phyloP scores from a whole-genome alignment of 2,329 filamentous ascomycete species.

The Penicillium thymicola region DNA sequence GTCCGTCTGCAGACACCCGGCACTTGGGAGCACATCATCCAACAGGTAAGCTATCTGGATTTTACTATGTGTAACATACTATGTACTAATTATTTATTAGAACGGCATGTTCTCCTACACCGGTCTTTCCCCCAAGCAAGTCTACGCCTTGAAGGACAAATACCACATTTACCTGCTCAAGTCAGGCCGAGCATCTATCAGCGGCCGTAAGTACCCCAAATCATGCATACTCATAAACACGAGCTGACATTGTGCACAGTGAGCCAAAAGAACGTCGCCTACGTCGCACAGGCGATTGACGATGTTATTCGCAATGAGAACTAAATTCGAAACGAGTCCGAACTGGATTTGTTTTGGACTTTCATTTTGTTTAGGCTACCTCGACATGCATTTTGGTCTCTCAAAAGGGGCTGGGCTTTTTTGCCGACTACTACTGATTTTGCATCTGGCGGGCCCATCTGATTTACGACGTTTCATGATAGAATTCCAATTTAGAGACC shows the following conservation, averaged over 20 bases:
- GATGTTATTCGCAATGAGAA: slow-evolving; percentile 37
- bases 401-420: neutral
- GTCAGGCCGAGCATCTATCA: slow-evolving; percentile 41
- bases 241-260: slow-evolving; percentile 25
- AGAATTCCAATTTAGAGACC: slow-evolving; percentile 13
- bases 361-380: slow-evolving; percentile 2
- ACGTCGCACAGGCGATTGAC: slow-evolving; percentile 40
- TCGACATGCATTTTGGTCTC: neutral
- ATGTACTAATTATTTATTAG: slow-evolving; percentile 17
- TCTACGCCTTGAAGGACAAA: slow-evolving; percentile 41
- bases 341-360: neutral
- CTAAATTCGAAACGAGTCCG: slow-evolving; percentile 10
- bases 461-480: slow-evolving; percentile 24
- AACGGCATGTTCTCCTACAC: slow-evolving; percentile 89
- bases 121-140: slow-evolving; percentile 47
- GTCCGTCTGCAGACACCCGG: slow-evolving; percentile 82
- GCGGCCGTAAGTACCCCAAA: slow-evolving; percentile 32
- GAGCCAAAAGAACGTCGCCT: slow-evolving; percentile 40
- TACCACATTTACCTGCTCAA: slow-evolving; percentile 45
- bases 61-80: neutral
- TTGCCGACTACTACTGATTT: neutral
- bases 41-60: slow-evolving; percentile 63
- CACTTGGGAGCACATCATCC: slow-evolving; percentile 95
- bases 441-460: slow-evolving; percentile 16
- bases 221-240: neutral